Percentiles rank a stretch among this genome's conserved stretches.
These are phyloP conservation scores for Chloris gayana DNA, from an alignment of 176 grass and related monocot genomes.

Conservation along the genomic window DNA sequence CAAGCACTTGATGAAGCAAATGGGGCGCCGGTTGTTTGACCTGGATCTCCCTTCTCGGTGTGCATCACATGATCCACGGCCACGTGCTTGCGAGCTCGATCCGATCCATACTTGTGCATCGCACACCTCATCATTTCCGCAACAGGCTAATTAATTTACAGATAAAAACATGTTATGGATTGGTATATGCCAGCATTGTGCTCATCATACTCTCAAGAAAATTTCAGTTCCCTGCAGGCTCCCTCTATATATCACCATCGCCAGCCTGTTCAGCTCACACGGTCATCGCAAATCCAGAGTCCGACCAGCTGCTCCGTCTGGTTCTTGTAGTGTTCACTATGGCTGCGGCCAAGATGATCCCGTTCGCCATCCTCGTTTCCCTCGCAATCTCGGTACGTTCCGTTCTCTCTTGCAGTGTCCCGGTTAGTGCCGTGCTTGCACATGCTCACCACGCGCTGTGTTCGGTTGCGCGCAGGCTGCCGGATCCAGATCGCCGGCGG, in stretches of 20 bases:
- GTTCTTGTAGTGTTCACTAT: not conserved
- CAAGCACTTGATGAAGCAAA: not conserved
- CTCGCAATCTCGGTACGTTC: not conserved
- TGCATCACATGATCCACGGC: constrained; percentile 12
- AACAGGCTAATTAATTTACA: not conserved
- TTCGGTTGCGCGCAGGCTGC: not conserved
- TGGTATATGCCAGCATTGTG: not conserved
- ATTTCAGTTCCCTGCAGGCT: too few species aligned
- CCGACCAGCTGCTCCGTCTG: not conserved
- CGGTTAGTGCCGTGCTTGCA: too few species aligned
- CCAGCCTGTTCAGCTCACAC: not conserved
- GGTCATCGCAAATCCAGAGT: not conserved
- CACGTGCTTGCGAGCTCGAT: not conserved
- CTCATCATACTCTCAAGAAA: too few species aligned
- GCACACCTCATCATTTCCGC: not conserved
- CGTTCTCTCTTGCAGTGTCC: not conserved
- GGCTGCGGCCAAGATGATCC: constrained; percentile 10
- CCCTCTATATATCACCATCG: not conserved
- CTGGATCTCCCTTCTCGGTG: not conserved
- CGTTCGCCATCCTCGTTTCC: not conserved
- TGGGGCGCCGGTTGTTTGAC: not conserved
- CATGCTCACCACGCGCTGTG: too few species aligned
- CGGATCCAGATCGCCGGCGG: constrained; percentile 1
- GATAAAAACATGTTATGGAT: not conserved
- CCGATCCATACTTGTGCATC: not conserved